Conservation (phyloP, 2,329 filamentous ascomycete species). For the Phoma sp. region DNA sequence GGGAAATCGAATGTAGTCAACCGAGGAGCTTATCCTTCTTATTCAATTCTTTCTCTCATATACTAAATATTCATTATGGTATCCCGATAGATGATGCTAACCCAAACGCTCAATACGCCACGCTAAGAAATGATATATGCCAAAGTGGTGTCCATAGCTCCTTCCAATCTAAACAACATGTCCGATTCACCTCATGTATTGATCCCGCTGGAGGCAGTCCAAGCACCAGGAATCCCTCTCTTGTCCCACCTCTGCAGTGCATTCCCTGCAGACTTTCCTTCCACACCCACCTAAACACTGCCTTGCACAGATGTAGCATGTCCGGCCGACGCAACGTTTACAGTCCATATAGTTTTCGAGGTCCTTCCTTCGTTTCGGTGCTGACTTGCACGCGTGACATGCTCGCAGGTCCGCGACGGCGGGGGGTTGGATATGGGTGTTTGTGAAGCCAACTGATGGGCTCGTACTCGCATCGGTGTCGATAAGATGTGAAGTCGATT, state of each 20-base stretch:
- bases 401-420: slow-evolving; percentile 49
- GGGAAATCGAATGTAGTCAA: too few relatives aligned
- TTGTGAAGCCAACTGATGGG: neutral
- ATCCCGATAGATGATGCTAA: neutral
- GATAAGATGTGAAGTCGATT: slow-evolving; percentile 45
- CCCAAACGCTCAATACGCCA: slow-evolving; percentile 18
- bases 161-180: neutral
- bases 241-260: slow-evolving; percentile 70
- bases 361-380: slow-evolving; percentile 70
- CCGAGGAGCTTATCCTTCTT: neutral
- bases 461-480: slow-evolving; percentile 29
- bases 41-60: neutral
- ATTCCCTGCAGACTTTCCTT: slow-evolving; percentile 69
- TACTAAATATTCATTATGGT: neutral
- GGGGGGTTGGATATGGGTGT: slow-evolving; percentile 7
- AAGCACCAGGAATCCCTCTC: slow-evolving; percentile 73
- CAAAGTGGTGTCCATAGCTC: neutral
- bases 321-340: slow-evolving; percentile 65
- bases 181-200: slow-evolving; percentile 28
- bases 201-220: slow-evolving; percentile 57
- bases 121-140: slow-evolving; percentile 10
- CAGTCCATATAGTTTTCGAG: slow-evolving; percentile 72
- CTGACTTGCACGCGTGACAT: slow-evolving; percentile 73
- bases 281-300: slow-evolving; percentile 62
- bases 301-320: slow-evolving; percentile 74